Base-by-base conservation (phyloP, 2,329 filamentous ascomycete genomes). In the Phaeosphaeria sp. region DNA sequence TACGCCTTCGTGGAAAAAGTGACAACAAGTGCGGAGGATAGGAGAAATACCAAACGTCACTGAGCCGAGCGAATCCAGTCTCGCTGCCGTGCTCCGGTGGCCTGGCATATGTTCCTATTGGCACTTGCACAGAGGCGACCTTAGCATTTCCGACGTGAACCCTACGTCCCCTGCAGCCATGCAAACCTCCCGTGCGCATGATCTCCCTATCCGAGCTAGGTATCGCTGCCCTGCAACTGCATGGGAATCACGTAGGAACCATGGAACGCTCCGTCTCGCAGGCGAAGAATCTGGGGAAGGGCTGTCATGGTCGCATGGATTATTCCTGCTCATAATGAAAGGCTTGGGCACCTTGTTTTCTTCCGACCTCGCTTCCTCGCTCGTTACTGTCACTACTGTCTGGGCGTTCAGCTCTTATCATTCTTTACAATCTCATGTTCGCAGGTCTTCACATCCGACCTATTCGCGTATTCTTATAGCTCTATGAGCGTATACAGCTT, bases 251-350 rank as follows among this genome's bases (percentile, higher is more conserved):
- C 60, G 58, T 48, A 56, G 62, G 55, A 49, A 49, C 46, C 22
- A 57, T 58, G 61, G 60, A 56, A 57, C 56, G 47, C 51, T 43
- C 48, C 54, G 55, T 61, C 54, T 57, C 63, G 61, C 54, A 53
- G 42, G 52, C 53, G 44, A 53, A 63, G 56, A 68, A 67, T 59
- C 61, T 48, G 60, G 65, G 64, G 67, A 66, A 62, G 64, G 59
- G 60, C 43, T 44, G 62, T 55, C 58, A 58, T 43, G 56, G 55
- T 46, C 60, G 56, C 60, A 58, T 46, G 56, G 57, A 51, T 54
- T 43, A 42, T 54, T 52, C 36, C 44, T 44, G 41, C 54, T 58
- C 52, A 54, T 58, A 64, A 55, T 25, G 55, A 21, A 59, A 30
- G 46, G 52, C 46, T 55, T 50, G 41, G 46, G 47, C 48, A 46